Base-by-base conservation (phyloP, 108 stramenopile species). In the Licmophora abbreviata region DNA sequence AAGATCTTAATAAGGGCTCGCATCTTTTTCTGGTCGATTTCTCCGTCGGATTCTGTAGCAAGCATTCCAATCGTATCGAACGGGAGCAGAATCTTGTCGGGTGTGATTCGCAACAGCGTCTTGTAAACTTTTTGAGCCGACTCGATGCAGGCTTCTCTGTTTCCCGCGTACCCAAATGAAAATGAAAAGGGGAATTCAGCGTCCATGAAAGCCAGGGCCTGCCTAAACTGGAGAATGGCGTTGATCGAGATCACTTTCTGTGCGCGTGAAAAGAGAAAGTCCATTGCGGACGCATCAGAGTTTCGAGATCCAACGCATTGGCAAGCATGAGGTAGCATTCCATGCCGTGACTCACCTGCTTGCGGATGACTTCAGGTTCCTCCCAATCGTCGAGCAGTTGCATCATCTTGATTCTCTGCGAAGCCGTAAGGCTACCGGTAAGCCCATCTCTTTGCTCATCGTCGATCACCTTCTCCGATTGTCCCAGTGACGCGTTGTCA, bases 91-190 rank as follows among this genome's bases (percentile, higher is more conserved):
- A 17, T 11, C 10, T 49, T 12, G 49, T 44, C 47, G 10, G 50
- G 29, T 11, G 51, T 35, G 12, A 45, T 59, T 35, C 68, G 46
- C 29, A 79, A 36, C 8, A 87, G 50, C 20, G 67, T 58, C 6
- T 66, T 50, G 51, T 71, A 88, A 0, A 83, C 33, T 28, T 54
- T 30, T 45, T 83, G 69, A 12, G 81, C 34, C 0, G 81, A 83
- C 29, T 81, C 57, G 34, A 83, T 73, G 35, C 81, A 83, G 8
- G 50, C 23, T 32, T 88, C 65, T 38, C 81, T 59, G 0, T 66
- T 48, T 44, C 59, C 59, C 9, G 81, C 85, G 6, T 29, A 44
- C 8, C 85, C 85, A 65, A 86, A 86, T 35, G 73, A 45, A 31
- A 60, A 59, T 15, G 78, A 69, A 44, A 88, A 78, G 26, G 77